Percentiles rank a stretch among this genome's conserved stretches.
Evolutionary conservation across 495 filamentous ascomycete genomes (phyloP).

Genomic region (Aeminium ludgeri): DNA sequence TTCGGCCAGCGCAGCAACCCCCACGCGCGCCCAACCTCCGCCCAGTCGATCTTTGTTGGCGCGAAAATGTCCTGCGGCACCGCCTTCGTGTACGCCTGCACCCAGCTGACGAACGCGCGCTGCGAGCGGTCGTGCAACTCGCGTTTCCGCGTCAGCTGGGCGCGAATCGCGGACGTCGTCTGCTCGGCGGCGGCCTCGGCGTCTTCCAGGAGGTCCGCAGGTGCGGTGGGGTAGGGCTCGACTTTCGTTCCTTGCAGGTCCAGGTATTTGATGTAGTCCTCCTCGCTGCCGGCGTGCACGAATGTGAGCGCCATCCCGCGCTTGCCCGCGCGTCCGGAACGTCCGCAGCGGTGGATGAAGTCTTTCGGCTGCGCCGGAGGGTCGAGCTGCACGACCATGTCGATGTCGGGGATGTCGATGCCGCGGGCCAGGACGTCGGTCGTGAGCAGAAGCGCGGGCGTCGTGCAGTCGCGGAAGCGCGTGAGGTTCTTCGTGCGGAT

Average conservation of each 20-base stretch:
- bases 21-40: slow-evolving; percentile 63
- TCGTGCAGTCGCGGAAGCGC: slow-evolving; percentile 49
- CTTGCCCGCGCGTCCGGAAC: slow-evolving; percentile 79
- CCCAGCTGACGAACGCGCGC: slow-evolving; percentile 81
- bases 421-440: slow-evolving; percentile 75
- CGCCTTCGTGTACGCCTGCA: slow-evolving; percentile 80
- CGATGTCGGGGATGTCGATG: slow-evolving; percentile 86
- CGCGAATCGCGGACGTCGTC: no score
- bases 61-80: slow-evolving; percentile 83
- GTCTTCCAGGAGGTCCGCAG: slow-evolving; percentile 35
- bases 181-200: slow-evolving; percentile 33
- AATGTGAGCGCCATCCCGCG: slow-evolving; percentile 71
- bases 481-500: slow-evolving; percentile 66
- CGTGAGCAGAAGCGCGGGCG: slow-evolving; percentile 66
- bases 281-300: slow-evolving; percentile 65
- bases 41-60: slow-evolving; percentile 66
- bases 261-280: slow-evolving; percentile 77
- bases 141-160: slow-evolving; percentile 50
- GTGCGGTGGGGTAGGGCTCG: slow-evolving; percentile 28
- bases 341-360: slow-evolving; percentile 87
- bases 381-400: slow-evolving; percentile 85
- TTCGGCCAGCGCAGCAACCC: slow-evolving; percentile 70
- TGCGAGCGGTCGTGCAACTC: slow-evolving; percentile 76
- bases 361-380: slow-evolving; percentile 84
- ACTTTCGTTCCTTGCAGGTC: slow-evolving; percentile 61